Conservation (phyloP, 1,139 yeast species). For the Lodderomyces parapsilosis region DNA sequence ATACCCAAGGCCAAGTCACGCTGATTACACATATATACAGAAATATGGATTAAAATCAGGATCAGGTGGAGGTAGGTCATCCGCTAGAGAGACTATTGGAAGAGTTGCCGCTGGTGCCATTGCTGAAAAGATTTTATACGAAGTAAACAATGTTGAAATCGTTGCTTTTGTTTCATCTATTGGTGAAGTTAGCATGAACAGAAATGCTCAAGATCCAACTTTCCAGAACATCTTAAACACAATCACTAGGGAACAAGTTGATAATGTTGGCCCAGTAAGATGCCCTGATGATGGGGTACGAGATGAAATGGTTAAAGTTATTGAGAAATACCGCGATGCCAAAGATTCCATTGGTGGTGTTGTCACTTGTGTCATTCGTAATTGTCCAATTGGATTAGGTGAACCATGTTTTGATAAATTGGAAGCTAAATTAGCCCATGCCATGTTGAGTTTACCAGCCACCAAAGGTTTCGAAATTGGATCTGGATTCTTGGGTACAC, state of each 20-base stretch:
- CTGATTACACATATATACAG: slow-evolving; percentile 88
- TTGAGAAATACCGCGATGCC: slow-evolving; percentile 81
- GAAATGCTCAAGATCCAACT: slow-evolving; percentile 62
- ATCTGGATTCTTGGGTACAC: slow-evolving; percentile 89
- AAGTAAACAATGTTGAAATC: slow-evolving; percentile 83
- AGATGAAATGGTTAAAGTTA: slow-evolving; percentile 79
- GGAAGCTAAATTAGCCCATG: slow-evolving; percentile 94
- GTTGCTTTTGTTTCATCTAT: slow-evolving; percentile 95
- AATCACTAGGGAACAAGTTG: slow-evolving; percentile 86
- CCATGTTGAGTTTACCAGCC: slow-evolving; percentile 96
- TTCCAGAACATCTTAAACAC: slow-evolving; percentile 69
- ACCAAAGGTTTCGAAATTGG: slow-evolving; percentile 98
- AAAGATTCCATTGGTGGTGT: slow-evolving; percentile 97
- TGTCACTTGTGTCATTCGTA: slow-evolving; percentile 94
- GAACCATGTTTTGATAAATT: slow-evolving; percentile 97
- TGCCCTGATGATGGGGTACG: slow-evolving; percentile 81
- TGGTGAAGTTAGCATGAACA: slow-evolving; percentile 73
- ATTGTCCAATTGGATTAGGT: slow-evolving; percentile 90
- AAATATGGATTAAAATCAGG: slow-evolving; percentile 93
- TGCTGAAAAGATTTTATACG: slow-evolving; percentile 83
- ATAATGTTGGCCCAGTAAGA: slow-evolving; percentile 84
- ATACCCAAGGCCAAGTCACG: slow-evolving; percentile 97
- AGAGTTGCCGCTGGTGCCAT: slow-evolving; percentile 99
- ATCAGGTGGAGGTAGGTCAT: slow-evolving; percentile 96
- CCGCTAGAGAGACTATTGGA: slow-evolving; percentile 97